A percentile compares a stretch with the other conserved stretches of the same genome.
These are phyloP conservation scores for Carex scoparia DNA, from an alignment of 176 grass and related monocot genomes.

Conservation along the genomic window DNA sequence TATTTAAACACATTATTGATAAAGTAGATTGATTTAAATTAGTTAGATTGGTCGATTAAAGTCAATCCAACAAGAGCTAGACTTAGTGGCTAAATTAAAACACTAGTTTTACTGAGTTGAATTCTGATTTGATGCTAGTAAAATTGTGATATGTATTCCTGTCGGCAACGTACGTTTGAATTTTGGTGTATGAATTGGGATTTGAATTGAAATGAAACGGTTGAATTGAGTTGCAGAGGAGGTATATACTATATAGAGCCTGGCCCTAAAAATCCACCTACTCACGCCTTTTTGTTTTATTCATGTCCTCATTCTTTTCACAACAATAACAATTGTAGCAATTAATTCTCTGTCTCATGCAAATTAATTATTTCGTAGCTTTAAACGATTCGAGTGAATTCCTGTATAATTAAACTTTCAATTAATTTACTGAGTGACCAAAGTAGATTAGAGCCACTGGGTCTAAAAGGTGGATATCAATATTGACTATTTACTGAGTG, in stretches of 20 bases:
- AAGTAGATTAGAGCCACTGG: neutral
- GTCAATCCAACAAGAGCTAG: too few relatives aligned
- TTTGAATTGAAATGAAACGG: neutral
- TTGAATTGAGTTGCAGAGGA: neutral
- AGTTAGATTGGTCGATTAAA: too few relatives aligned
- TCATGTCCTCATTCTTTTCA: neutral
- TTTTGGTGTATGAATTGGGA: neutral
- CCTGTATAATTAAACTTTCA: too few relatives aligned
- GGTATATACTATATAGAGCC: neutral
- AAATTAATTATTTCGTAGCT: neutral
- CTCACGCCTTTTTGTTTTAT: neutral
- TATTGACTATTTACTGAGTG: too few relatives aligned
- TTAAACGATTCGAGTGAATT: conserved; percentile 9
- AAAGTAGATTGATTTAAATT: too few relatives aligned
- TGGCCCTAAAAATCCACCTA: neutral
- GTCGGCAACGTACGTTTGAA: neutral
- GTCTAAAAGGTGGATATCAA: neutral
- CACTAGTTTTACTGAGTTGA: too few relatives aligned
- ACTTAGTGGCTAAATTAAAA: too few relatives aligned
- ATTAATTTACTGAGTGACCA: neutral
- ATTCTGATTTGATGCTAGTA: too few relatives aligned
- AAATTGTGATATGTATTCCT: neutral
- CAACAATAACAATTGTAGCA: neutral
- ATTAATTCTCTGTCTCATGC: conserved; percentile 1
- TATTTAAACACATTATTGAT: too few relatives aligned